These are phyloP conservation scores for Anastatica hierochuntica DNA, from an alignment of 345 rosid genomes.

Conservation along the genomic window DNA sequence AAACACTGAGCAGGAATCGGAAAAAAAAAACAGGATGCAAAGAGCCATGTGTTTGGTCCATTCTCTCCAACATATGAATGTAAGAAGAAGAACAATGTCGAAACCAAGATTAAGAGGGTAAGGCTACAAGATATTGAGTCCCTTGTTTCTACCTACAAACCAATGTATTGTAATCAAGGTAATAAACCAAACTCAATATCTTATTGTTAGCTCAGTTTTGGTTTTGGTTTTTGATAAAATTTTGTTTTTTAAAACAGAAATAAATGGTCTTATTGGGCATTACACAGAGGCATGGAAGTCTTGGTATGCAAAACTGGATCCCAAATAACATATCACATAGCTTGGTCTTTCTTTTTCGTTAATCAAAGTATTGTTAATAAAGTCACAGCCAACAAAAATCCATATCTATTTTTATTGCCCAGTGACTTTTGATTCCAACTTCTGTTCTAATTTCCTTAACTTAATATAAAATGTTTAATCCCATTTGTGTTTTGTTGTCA, in stretches of 20 bases:
- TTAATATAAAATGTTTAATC: too few relatives aligned
- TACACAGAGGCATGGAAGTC: slow-evolving; percentile 65
- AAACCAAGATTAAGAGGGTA: slow-evolving; percentile 22
- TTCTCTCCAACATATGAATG: slow-evolving; percentile 44
- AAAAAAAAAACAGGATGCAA: slow-evolving; percentile 25
- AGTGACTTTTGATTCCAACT: too few relatives aligned
- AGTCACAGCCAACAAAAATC: too few relatives aligned
- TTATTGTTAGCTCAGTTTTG: neutral
- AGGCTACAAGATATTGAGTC: slow-evolving; percentile 39
- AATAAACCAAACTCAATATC: slow-evolving; percentile 7
- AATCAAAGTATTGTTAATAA: too few relatives aligned
- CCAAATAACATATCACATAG: slow-evolving; percentile 27
- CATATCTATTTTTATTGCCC: too few relatives aligned
- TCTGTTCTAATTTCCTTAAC: too few relatives aligned
- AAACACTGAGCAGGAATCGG: slow-evolving; percentile 26
- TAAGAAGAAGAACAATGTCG: slow-evolving; percentile 12
- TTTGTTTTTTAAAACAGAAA: slow-evolving; percentile 34
- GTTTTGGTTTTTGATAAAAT: neutral
- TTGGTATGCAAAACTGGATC: slow-evolving; percentile 60
- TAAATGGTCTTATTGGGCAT: slow-evolving; percentile 62
- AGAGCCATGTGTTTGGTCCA: slow-evolving; percentile 55
- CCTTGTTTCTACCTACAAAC: slow-evolving; percentile 47
- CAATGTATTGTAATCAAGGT: slow-evolving; percentile 66
- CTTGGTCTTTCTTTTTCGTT: too few relatives aligned
- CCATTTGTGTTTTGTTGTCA: too few relatives aligned